Conservation (phyloP, 1,284 basidiomycete species). For the Fomitopsis betulina region DNA sequence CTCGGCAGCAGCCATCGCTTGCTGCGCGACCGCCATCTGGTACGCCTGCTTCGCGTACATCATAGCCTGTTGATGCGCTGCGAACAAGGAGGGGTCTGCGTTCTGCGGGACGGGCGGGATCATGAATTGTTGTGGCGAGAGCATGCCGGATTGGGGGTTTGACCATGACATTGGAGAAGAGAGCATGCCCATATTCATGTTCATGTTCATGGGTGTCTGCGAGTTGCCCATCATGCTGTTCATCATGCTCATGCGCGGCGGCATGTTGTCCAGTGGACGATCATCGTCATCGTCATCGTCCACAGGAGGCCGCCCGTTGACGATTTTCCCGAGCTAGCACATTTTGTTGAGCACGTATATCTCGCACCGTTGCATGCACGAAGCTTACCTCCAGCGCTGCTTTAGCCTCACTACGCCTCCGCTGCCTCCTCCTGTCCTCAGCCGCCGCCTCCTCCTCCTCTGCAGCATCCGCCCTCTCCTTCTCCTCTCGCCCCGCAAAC, state of each 20-base stretch:
- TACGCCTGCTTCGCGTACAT: slow-evolving; percentile 79
- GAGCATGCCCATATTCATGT: slow-evolving; percentile 26
- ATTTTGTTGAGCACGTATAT: background rate
- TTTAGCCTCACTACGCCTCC: slow-evolving; percentile 69
- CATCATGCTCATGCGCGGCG: slow-evolving; percentile 35
- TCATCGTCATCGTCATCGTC: slow-evolving; percentile 56
- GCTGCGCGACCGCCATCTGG: slow-evolving; percentile 80
- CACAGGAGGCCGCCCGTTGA: slow-evolving; percentile 66
- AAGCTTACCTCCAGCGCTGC: slow-evolving; percentile 71
- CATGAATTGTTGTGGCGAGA: slow-evolving; percentile 41
- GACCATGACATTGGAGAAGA: slow-evolving; percentile 24
- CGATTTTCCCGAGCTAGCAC: slow-evolving; percentile 70
- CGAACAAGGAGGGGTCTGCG: slow-evolving; percentile 53
- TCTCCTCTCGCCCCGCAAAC: slow-evolving; percentile 29
- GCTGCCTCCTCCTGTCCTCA: slow-evolving; percentile 56
- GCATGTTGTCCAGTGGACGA: slow-evolving; percentile 34
- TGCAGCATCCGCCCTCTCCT: slow-evolving; percentile 32
- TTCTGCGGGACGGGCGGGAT: slow-evolving; percentile 32
- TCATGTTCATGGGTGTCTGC: slow-evolving; percentile 17
- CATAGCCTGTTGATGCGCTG: slow-evolving; percentile 79
- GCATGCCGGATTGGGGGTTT: slow-evolving; percentile 16
- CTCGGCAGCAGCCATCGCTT: slow-evolving; percentile 75
- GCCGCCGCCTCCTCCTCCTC: slow-evolving; percentile 24
- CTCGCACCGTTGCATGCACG: slow-evolving; percentile 5
- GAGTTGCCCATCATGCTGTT: slow-evolving; percentile 51